These are phyloP conservation scores for Nowakowskiella sp. DNA, from an alignment of 192 early-diverging fungal species.

Conservation along the genomic window DNA sequence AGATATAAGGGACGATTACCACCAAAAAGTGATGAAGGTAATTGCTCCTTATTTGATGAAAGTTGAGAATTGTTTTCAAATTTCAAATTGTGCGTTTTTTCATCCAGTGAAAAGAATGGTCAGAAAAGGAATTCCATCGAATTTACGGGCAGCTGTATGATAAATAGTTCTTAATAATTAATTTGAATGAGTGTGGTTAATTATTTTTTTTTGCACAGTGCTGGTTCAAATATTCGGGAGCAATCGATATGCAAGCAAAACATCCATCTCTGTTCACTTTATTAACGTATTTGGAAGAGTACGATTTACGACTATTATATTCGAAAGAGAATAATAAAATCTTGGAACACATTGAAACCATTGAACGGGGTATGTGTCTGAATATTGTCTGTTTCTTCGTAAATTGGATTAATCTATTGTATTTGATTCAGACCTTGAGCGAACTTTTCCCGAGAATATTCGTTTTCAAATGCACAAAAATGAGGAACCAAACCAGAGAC, in stretches of 20 bases:
- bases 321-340: slow-evolving; percentile 42
- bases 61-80: background rate
- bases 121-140: slow-evolving; percentile 69
- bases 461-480: slow-evolving; percentile 45
- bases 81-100: slow-evolving; percentile 3
- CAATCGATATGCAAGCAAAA: slow-evolving; percentile 43
- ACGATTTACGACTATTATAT: slow-evolving; percentile 14
- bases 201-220: slow-evolving; percentile 36
- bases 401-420: background rate
- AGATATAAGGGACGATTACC: slow-evolving; percentile 6
- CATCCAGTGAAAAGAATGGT: slow-evolving; percentile 63
- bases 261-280: slow-evolving; percentile 51
- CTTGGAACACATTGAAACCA: slow-evolving; percentile 53
- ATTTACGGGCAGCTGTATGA: slow-evolving; percentile 39
- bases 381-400: slow-evolving; percentile 6
- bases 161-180: background rate
- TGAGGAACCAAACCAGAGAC: background rate
- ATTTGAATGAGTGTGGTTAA: slow-evolving; percentile 13
- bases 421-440: slow-evolving; percentile 51
- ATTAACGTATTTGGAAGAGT: slow-evolving; percentile 32
- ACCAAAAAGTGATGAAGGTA: slow-evolving; percentile 2
- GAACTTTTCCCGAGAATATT: slow-evolving; percentile 71
- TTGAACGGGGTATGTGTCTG: slow-evolving; percentile 49
- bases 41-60: too few relatives aligned
- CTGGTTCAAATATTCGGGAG: slow-evolving; percentile 70